Base-by-base conservation (phyloP, 2,329 filamentous ascomycete species). In the Penicillium sp. region DNA sequence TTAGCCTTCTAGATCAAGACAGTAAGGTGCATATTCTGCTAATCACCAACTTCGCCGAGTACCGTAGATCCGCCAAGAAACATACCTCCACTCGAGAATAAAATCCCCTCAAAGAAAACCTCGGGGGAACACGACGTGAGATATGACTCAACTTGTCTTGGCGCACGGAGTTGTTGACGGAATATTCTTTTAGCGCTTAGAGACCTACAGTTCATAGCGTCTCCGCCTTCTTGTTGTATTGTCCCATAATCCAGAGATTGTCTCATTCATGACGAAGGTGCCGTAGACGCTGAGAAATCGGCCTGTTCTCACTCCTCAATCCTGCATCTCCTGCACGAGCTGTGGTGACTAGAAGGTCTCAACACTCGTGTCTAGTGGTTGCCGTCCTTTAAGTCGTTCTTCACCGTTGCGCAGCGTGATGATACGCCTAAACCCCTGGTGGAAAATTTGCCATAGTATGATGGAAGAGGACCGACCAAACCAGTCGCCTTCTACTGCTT, bases 331-430 rank as follows among this genome's bases (percentile, higher is more conserved):
- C 51, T 75, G 38, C 71, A 74, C 56, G 65, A 74, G 45, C 61
- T 75, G 10, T 75, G 73, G 72, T 65, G 56, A 0, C 58, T 75
- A 15, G 67, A 75, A 29, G 69, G 70, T 2, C 47, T 75, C 15
- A 74, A 74, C 54, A 74, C 74, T 48, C 66, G 73, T 2, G 72
- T 75, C 15, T 70, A 73, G 50, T 75, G 73, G 71, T 70, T 72
- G 38, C 72, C 73, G 61, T 74, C 70, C 0, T 74, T 75, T 47
- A 70, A 74, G 55, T 56, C 69, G 43, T 56, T 72, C 23, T 74
- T 74, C 45, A 53, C 58, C 6, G 41, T 45, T 15, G 39, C 49
- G 31, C 49, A 46, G 18, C 63, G 65, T 15, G 46, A 55, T 7
- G 65, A 73, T 43, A 64, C 62, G 1, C 65, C 65, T 16, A 51